Base-by-base conservation (phyloP, 345 rosid species). In the Citrus reticulata region DNA sequence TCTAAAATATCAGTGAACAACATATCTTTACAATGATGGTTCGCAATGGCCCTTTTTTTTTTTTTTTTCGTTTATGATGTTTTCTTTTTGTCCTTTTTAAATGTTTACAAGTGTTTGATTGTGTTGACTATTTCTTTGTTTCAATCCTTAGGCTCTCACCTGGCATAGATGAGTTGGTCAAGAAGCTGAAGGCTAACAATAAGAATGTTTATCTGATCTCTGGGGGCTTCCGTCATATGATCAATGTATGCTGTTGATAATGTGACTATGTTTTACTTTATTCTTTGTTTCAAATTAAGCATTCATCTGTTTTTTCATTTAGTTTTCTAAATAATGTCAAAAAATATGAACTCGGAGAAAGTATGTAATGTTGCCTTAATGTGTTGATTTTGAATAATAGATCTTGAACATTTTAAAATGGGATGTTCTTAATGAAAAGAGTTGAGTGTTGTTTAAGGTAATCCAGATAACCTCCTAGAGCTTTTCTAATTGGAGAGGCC, bases 171-270 rank as follows among this genome's bases (percentile, higher is more conserved):
- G 95, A 92, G 82, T 79, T 95, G 81, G 89, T 92, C 81, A 83
- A 83, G 90, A 92, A 87, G 87, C 90, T 95, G 81, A 90, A 86
- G 92, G 90, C 91, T 72, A 84, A 83, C 68, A 88, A 91, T 49
- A 84, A 78, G 1, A 76, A 85, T 84, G 95, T 93, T 73, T 94
- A 88, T 86, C 87, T 96, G 88, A 84, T 96, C 78, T 96, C 98
- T 9, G 98, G 99, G 80, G 99, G 98, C 70, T 96, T 96, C 83
- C 93, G 97, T 58, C 97, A 93, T 80, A 96, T 96, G 99, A 96
- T 96, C 83, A 93, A 93, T 81, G 98, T 96, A 90, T 81, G 85
- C 58, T 69, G 67, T 84, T 77, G 16, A 37, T 40, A 68, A 54
- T 51, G 51, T 54, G 37, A 73, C 17, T 35, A 37, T 80, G 16